Base-by-base conservation (phyloP, 1,284 basidiomycete species). In the Neolentinus lepideus region DNA sequence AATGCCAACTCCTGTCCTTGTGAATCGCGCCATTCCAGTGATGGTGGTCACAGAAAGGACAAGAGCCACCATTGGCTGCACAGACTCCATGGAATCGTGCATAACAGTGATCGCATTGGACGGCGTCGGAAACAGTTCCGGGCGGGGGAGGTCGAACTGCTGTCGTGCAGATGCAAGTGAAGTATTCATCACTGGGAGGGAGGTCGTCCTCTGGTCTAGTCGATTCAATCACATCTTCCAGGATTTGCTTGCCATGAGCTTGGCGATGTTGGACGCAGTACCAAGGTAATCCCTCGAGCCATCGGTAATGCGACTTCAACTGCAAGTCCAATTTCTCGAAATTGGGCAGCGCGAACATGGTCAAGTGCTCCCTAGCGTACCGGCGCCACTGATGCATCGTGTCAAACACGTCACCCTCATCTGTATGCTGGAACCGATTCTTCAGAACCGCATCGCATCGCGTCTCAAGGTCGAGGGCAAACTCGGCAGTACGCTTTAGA, bases 41-140 rank as follows among this genome's bases (percentile, higher is more conserved):
- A 60, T 90, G 85, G 62, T 91, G 88, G 60, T 92, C 89, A 62
- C 89, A 92, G 74, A 92, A 92, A 0, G 90, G 89, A 65, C 89
- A 92, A 8, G 89, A 92, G 35, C 89, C 89, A n/a, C 89, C 89
- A 60, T 85, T 90, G 59, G 84, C 84, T 11, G 88, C 89, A 61
- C 89, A 92, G 55, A 83, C 77, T 19, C 88, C 89, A 61, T 92
- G 89, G 70, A 92, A 92, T 54, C 88, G 75, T 46, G 89, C 90
- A 65, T 80, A 88, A 61, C 89, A 92, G 62, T 92, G 89, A 64
- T 92, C 89, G 65, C 89, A 92, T 66, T 92, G 89, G 4, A 92
- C 90, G 0, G 90, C 89, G 65, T 91, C 88, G 0, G 89, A 90
- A 24, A 77, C 72, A 11, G 75, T 71, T n/a, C 87, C 88, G 3